A percentile compares a stretch with the other conserved stretches of the same genome.
phyloP scores from a whole-genome alignment of 2,329 filamentous ascomycete species.

The Orbilia blumenaviensis region DNA sequence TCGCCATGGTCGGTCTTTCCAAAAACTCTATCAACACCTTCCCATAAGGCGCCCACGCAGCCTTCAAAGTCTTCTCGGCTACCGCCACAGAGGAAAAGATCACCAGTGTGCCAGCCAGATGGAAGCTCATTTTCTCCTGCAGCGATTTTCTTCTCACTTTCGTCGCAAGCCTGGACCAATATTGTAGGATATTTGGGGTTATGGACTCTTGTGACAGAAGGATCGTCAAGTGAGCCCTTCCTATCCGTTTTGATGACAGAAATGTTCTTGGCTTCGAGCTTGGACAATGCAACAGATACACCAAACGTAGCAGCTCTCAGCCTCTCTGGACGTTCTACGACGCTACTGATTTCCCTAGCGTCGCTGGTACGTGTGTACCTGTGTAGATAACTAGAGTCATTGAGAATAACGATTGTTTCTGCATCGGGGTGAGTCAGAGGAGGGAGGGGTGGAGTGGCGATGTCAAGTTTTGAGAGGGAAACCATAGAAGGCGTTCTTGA shows the following conservation, averaged over 20 bases:
- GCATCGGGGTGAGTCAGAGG: conserved; percentile 55
- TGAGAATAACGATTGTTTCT: conserved; percentile 81
- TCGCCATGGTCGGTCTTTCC: conserved; percentile 57
- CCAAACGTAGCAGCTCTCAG: conserved; percentile 85
- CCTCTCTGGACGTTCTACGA: conserved; percentile 92
- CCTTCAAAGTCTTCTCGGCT: conserved; percentile 89
- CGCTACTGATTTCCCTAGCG: conserved; percentile 76
- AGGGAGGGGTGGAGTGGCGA: conserved; percentile 59
- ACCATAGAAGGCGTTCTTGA: conserved; percentile 56
- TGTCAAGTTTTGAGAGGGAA: conserved; percentile 58
- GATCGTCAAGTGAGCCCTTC: conserved; percentile 74
- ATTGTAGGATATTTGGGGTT: conserved; percentile 71
- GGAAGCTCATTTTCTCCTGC: conserved; percentile 62
- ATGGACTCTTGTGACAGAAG: conserved; percentile 88
- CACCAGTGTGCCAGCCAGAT: conserved; percentile 79
- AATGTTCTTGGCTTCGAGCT: conserved; percentile 70
- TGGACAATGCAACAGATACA: conserved; percentile 85
- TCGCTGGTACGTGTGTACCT: conserved; percentile 85
- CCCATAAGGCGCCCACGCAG: conserved; percentile 88
- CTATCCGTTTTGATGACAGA: conserved; percentile 80
- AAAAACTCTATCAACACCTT: conserved; percentile 89
- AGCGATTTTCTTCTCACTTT: conserved; percentile 79
- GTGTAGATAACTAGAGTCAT: conserved; percentile 95
- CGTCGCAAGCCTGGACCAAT: conserved; percentile 75
- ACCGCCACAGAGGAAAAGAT: conserved; percentile 87